Percentiles rank a stretch among this genome's conserved stretches.
These are phyloP conservation scores for Tetracentron sinense DNA, from an alignment of 164 flowering plant species.

Conservation along the genomic window DNA sequence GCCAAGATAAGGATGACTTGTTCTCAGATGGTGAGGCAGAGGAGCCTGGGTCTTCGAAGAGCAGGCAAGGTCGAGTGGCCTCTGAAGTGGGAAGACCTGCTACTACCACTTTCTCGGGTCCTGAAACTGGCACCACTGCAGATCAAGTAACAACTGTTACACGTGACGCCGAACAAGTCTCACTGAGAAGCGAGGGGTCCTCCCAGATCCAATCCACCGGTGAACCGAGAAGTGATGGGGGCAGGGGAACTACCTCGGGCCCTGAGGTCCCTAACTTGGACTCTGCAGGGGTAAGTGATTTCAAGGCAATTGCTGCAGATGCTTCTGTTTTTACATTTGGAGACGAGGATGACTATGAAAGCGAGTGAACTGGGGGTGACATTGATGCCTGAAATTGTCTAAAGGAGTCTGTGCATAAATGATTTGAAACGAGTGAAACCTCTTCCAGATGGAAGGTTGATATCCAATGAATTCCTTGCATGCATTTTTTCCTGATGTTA, in stretches of 20 bases:
- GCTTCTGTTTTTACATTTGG: constrained; percentile 94
- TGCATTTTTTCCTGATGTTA: too few relatives aligned
- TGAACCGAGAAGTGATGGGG: constrained; percentile 32
- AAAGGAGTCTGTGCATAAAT: constrained; percentile 7
- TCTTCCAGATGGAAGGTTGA: neutral
- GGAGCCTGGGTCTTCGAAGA: constrained; percentile 46
- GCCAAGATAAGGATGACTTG: constrained; percentile 72
- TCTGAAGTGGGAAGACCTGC: constrained; percentile 26
- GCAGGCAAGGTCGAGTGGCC: constrained; percentile 27
- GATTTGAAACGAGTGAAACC: neutral
- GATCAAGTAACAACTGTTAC: constrained; percentile 40
- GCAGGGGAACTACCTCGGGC: constrained; percentile 21
- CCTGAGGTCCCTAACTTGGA: constrained; percentile 32
- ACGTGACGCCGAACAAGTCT: constrained; percentile 41
- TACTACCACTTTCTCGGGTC: constrained; percentile 16
- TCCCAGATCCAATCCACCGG: constrained; percentile 12
- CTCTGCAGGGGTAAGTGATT: constrained; percentile 30
- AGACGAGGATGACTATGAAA: constrained; percentile 87
- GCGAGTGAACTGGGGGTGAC: constrained; percentile 40
- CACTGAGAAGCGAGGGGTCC: constrained; percentile 35
- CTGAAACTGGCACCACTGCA: constrained; percentile 22
- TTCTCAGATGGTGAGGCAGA: constrained; percentile 83
- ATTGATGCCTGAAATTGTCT: neutral
- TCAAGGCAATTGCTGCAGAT: constrained; percentile 97
- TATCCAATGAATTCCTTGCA: neutral